Conservation (phyloP, 2,329 filamentous ascomycete species). For the Botrytis elliptica region DNA sequence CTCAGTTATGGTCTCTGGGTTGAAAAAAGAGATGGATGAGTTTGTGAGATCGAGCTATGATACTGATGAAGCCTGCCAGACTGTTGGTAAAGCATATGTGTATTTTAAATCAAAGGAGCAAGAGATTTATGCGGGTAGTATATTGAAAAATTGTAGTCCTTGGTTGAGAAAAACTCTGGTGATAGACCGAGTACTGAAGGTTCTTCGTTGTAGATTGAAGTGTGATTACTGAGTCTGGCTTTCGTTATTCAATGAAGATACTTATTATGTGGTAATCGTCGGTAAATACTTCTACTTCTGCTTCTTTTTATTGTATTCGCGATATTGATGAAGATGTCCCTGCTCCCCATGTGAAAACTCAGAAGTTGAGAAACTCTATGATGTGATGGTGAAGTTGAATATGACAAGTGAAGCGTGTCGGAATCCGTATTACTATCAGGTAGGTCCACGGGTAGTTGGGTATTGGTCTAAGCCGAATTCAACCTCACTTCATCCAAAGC, state of each 20-base stretch:
- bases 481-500: not conserved
- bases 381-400: not conserved
- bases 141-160: too few species aligned
- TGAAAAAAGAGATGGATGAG: too few species aligned
- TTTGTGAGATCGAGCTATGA: too few species aligned
- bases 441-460: too few species aligned
- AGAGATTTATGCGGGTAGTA: too few species aligned
- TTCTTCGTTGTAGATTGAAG: too few species aligned
- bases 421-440: not conserved
- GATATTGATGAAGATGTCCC: not conserved
- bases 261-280: not conserved
- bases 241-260: not conserved
- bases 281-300: not conserved
- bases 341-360: not conserved
- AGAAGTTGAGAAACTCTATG: not conserved
- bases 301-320: not conserved
- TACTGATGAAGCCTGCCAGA: too few species aligned
- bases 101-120: too few species aligned
- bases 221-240: not conserved
- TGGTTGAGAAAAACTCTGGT: too few species aligned
- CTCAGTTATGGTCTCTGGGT: too few species aligned
- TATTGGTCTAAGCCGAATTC: not conserved
- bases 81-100: too few species aligned
- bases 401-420: not conserved
- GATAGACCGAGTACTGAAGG: too few species aligned